Evolutionary conservation across 1,139 yeast species (phyloP).

Genomic region (Scheffersomyces insectosa): DNA sequence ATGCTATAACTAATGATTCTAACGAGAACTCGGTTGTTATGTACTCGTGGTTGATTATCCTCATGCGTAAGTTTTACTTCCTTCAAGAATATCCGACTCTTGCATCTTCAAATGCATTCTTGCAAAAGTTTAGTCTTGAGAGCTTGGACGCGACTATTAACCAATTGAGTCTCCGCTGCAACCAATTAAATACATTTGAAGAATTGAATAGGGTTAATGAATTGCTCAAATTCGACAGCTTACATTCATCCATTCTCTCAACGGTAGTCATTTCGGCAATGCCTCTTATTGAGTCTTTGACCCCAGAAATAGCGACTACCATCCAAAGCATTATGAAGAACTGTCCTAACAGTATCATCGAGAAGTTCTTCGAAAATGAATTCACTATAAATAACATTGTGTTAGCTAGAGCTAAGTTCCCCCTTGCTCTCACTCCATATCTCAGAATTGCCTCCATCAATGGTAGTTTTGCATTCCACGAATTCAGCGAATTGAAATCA

Average conservation of each 20-base stretch:
- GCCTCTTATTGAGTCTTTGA: constrained; percentile 59
- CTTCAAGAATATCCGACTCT: constrained; percentile 39
- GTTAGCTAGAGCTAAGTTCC: constrained; percentile 71
- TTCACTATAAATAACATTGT: constrained; percentile 57
- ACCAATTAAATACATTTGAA: constrained; percentile 47
- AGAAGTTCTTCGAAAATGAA: constrained; percentile 57
- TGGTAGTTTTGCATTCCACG: constrained; percentile 66
- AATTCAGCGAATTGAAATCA: constrained; percentile 58
- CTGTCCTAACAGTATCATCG: constrained; percentile 58
- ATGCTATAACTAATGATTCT: constrained; percentile 26
- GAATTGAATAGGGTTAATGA: constrained; percentile 44
- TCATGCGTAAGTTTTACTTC: constrained; percentile 55
- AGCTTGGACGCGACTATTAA: constrained; percentile 21
- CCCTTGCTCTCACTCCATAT: constrained; percentile 65
- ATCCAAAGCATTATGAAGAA: constrained; percentile 51
- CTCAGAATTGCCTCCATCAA: constrained; percentile 62
- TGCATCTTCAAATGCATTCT: constrained; percentile 6
- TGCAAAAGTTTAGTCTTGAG: constrained; percentile 17
- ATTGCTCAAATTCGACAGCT: constrained; percentile 48
- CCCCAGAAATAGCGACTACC: constrained; percentile 53
- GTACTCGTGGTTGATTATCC: constrained; percentile 71
- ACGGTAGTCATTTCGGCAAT: constrained; percentile 59
- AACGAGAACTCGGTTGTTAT: constrained; percentile 50
- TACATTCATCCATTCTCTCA: constrained; percentile 60
- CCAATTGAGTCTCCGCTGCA: constrained; percentile 45